Conservation (phyloP, 2,329 filamentous ascomycete genomes). For the Plenodomus tracheiphilus region DNA sequence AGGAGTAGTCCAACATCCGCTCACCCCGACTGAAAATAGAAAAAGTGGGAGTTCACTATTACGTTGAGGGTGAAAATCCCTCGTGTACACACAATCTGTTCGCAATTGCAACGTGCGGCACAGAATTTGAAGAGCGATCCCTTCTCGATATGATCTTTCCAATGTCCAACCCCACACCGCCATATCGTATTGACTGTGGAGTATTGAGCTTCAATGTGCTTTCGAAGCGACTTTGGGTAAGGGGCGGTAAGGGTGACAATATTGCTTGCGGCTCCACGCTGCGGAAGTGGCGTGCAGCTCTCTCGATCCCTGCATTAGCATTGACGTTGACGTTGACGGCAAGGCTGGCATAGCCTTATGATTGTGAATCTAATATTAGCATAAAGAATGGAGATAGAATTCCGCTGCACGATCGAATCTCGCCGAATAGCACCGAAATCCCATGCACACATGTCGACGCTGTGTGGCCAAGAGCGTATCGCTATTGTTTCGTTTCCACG, state of each 20-base stretch:
- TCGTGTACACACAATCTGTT: background rate
- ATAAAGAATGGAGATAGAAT: background rate
- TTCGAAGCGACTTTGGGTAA: background rate
- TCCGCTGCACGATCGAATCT: background rate
- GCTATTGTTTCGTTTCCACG: too few relatives aligned
- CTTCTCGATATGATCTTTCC: background rate
- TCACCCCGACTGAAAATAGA: background rate
- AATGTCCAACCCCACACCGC: background rate
- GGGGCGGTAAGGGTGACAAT: background rate
- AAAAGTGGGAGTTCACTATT: too few relatives aligned
- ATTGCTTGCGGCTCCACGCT: background rate
- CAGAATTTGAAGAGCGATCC: background rate
- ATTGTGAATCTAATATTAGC: constrained; percentile 8
- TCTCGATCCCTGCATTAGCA: constrained; percentile 3
- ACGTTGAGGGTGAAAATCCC: too few relatives aligned
- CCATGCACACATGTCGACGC: constrained; percentile 1
- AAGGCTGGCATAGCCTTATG: constrained; percentile 11
- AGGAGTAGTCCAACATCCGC: too few relatives aligned
- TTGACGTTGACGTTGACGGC: background rate
- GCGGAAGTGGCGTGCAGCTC: constrained; percentile 22
- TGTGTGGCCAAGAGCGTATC: background rate
- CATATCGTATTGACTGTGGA: background rate
- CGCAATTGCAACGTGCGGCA: background rate
- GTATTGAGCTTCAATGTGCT: background rate
- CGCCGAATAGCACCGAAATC: background rate